phyloP scores from a whole-genome alignment of 2,329 filamentous ascomycete species.

The Alternaria arbusti region DNA sequence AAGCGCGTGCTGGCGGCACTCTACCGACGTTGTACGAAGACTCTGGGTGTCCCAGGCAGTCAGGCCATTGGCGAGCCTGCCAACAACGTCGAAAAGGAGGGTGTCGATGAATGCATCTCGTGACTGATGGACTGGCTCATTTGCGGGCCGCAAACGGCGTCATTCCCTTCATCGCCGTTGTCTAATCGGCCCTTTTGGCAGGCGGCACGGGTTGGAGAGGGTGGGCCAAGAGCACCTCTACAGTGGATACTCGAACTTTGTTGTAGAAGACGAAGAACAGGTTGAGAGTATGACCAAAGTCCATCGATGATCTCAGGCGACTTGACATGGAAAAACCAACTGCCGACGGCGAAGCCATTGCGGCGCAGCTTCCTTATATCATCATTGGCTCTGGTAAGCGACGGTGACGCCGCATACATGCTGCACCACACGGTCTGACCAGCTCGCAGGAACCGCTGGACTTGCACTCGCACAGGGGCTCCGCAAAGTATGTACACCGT shows the following conservation, averaged over 20 bases:
- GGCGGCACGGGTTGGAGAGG: neutral
- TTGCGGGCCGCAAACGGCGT: neutral
- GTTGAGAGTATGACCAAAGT: neutral
- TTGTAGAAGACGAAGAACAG: neutral
- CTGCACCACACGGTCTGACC: constrained; percentile 5
- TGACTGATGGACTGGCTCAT: neutral
- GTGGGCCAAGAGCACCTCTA: neutral
- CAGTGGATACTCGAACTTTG: neutral
- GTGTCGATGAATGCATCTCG: neutral
- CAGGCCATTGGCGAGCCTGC: neutral
- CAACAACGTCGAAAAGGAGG: neutral
- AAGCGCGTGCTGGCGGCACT: neutral
- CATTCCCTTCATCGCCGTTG: neutral
- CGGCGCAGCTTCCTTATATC: constrained; percentile 26
- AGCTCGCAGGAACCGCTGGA: constrained; percentile 39
- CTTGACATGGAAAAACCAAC: constrained; percentile 3
- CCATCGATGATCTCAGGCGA: neutral
- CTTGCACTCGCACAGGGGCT: constrained; percentile 48
- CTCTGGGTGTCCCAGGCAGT: neutral
- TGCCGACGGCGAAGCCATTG: neutral
- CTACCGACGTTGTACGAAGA: neutral
- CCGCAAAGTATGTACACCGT: constrained; percentile 33
- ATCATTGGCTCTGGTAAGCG: constrained; percentile 43
- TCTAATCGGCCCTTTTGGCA: neutral
- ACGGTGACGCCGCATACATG: constrained; percentile 6